These are phyloP conservation scores for Fusarium sp. DNA, from an alignment of 2,329 filamentous ascomycete species.

Conservation along the genomic window DNA sequence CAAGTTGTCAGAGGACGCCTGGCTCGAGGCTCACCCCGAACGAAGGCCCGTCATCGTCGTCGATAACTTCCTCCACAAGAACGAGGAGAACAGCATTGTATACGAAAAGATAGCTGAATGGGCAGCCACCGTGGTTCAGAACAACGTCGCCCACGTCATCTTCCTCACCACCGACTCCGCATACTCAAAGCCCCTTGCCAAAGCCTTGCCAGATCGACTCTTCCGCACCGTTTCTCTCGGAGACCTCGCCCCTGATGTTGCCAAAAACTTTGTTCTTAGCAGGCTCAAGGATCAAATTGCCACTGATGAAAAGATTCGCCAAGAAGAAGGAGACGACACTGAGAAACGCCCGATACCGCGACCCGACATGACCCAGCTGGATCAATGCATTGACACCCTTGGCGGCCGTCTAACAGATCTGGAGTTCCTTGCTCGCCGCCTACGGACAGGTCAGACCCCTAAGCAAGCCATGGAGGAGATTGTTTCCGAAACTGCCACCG, in stretches of 20 bases:
- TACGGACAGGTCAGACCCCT: slow-evolving; percentile 89
- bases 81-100: slow-evolving; percentile 73
- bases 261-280: slow-evolving; percentile 90
- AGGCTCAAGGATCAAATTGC: slow-evolving; percentile 73
- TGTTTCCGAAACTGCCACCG: slow-evolving; percentile 87
- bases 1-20: slow-evolving; percentile 84
- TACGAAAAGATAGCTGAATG: slow-evolving; percentile 90
- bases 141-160: slow-evolving; percentile 93
- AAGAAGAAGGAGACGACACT: slow-evolving; percentile 45
- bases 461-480: slow-evolving; percentile 88
- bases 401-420: slow-evolving; percentile 96
- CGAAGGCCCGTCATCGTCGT: slow-evolving; percentile 87
- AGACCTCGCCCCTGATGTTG: slow-evolving; percentile 88
- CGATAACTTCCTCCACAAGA: slow-evolving; percentile 92
- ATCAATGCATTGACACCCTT: slow-evolving; percentile 84
- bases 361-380: slow-evolving; percentile 78
- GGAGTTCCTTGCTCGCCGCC: slow-evolving; percentile 91
- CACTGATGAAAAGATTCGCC: slow-evolving; percentile 44
- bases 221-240: slow-evolving; percentile 90
- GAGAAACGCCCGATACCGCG: slow-evolving; percentile 45
- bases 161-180: slow-evolving; percentile 93
- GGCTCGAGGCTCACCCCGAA: slow-evolving; percentile 91
- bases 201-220: slow-evolving; percentile 90
- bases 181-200: slow-evolving; percentile 89
- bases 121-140: slow-evolving; percentile 87